These are phyloP conservation scores for Candida bentonensis DNA, from an alignment of 805 yeast species.

Conservation along the genomic window DNA sequence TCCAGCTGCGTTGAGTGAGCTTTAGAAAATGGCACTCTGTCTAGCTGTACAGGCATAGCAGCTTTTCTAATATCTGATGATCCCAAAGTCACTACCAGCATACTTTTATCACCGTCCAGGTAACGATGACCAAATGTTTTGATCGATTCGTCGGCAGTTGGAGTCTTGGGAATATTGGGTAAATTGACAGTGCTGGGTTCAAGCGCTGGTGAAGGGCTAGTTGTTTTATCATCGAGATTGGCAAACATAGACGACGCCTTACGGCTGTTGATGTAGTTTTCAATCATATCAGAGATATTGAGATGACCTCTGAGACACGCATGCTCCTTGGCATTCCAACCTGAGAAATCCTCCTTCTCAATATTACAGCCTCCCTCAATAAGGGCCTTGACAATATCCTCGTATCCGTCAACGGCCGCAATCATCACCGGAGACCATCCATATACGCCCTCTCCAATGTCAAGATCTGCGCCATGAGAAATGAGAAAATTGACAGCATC, in stretches of 20 bases:
- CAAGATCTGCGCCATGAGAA: slow-evolving; percentile 51
- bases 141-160: slow-evolving; percentile 31
- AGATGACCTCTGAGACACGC: slow-evolving; percentile 84
- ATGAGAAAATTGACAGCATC: slow-evolving; percentile 47
- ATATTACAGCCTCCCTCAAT: slow-evolving; percentile 39
- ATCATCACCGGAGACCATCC: slow-evolving; percentile 93
- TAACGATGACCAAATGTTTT: slow-evolving; percentile 80
- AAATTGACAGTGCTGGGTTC: not conserved
- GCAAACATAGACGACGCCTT: slow-evolving; percentile 3
- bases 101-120: slow-evolving; percentile 46
- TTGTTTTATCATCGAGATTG: not conserved
- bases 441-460: slow-evolving; percentile 60
- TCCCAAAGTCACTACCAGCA: slow-evolving; percentile 74
- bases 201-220: not conserved
- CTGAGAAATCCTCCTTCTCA: slow-evolving; percentile 59
- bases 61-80: slow-evolving; percentile 61
- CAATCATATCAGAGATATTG: slow-evolving; percentile 31
- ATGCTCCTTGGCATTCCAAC: slow-evolving; percentile 98
- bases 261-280: not conserved
- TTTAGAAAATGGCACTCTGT: slow-evolving; percentile 60
- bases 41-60: slow-evolving; percentile 48
- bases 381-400: slow-evolving; percentile 41
- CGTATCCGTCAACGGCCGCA: slow-evolving; percentile 77
- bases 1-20: slow-evolving; percentile 75
- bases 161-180: not conserved